Conservation (phyloP, 768 basidiomycete genomes). For the Chalciporus chontae region DNA sequence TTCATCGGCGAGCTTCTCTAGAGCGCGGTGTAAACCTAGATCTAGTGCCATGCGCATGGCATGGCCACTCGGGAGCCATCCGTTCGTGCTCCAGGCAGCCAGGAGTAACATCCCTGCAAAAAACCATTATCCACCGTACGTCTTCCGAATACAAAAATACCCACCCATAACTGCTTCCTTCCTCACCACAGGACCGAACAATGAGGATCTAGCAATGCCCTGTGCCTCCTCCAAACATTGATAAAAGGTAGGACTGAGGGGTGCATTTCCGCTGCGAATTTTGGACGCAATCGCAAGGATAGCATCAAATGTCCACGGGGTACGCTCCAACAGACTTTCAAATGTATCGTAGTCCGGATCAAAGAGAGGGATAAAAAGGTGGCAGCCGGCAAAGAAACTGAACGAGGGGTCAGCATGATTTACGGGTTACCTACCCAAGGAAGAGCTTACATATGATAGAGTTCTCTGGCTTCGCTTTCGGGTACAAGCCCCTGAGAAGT, state of each 20-base stretch:
- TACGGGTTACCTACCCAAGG: conserved; percentile 9
- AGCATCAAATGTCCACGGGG: conserved; percentile 94
- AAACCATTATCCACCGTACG: conserved; percentile 2
- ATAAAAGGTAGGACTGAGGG: conserved; percentile 82
- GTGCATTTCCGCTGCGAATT: conserved; percentile 87
- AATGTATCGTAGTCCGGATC: conserved; percentile 92
- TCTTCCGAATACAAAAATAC: conserved; percentile 17
- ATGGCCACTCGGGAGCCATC: conserved; percentile 93
- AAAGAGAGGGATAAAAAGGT: conserved; percentile 94
- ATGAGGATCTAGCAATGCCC: conserved; percentile 88
- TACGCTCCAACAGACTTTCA: conserved; percentile 86
- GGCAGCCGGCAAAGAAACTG: conserved; percentile 95
- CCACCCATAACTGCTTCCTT: conserved; percentile 93
- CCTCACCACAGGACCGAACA: conserved; percentile 90
- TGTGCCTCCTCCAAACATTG: conserved; percentile 92
- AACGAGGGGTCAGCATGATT: conserved; percentile 5
- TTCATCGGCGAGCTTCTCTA: conserved; percentile 86
- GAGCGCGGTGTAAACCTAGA: conserved; percentile 86
- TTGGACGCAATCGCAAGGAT: conserved; percentile 90
- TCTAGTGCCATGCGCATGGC: conserved; percentile 96
- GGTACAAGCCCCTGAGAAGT: conserved; percentile 69
- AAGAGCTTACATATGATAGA: conserved; percentile 78
- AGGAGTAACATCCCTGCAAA: conserved; percentile 80
- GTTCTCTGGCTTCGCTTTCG: conserved; percentile 82
- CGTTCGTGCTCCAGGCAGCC: conserved; percentile 91